A percentile compares a stretch with the other conserved stretches of the same genome.
phyloP scores from a whole-genome alignment of 495 filamentous ascomycete genomes.

The Pyrenula massariospora region DNA sequence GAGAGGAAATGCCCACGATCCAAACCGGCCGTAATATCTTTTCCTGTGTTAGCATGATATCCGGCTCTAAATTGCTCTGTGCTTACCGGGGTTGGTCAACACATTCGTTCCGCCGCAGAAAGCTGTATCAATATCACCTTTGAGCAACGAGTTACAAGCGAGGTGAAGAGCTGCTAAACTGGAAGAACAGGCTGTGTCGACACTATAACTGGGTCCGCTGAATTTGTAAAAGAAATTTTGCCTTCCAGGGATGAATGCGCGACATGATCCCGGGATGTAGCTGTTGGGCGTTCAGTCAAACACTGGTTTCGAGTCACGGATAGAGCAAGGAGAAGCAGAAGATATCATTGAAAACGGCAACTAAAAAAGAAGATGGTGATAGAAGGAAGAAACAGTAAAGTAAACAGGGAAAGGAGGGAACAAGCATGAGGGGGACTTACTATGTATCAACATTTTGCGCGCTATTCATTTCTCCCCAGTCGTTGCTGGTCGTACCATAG shows the following conservation, averaged over 20 bases:
- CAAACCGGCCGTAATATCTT: conserved; percentile 57
- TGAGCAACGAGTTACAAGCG: conserved; percentile 56
- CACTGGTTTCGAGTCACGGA: no score
- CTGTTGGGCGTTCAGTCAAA: no score
- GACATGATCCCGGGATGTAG: conserved; percentile 11
- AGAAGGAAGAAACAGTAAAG: no score
- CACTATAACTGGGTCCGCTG: conserved; percentile 55
- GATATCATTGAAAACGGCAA: no score
- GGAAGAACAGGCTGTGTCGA: conserved; percentile 72
- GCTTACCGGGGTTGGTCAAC: conserved; percentile 58
- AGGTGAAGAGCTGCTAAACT: conserved; percentile 54
- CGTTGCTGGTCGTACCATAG: conserved; percentile 21
- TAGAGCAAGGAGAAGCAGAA: no score
- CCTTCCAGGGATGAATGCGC: conserved; percentile 25
- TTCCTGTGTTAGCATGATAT: no score
- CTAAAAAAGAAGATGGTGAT: no score
- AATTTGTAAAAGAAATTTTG: conserved; percentile 61
- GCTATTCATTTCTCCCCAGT: conserved; percentile 17
- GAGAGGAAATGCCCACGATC: conserved; percentile 60
- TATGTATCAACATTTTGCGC: conserved; percentile 16
- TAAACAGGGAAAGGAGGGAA: no score
- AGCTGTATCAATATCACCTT: conserved; percentile 58
- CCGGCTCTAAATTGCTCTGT: conserved; percentile 22
- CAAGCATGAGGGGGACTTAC: no score
- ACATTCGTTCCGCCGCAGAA: conserved; percentile 59